A percentile compares a stretch with the other conserved stretches of the same genome.
phyloP scores from a whole-genome alignment of 2,329 filamentous ascomycete species.

The Venturia effusa region DNA sequence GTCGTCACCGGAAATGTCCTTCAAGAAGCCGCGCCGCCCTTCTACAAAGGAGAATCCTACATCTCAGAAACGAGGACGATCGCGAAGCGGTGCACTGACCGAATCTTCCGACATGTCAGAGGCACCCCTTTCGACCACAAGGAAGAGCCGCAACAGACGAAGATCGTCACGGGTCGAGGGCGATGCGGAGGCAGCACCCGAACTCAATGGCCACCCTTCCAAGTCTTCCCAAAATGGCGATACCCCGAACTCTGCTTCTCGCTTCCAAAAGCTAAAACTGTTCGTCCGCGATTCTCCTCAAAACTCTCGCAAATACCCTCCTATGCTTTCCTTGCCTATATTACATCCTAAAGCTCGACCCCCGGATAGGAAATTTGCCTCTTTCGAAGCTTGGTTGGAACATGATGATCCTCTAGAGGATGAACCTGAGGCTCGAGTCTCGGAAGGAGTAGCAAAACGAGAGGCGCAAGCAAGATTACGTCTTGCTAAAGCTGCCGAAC shows the following conservation, averaged over 20 bases:
- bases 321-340: conserved; percentile 19
- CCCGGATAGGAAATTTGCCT: conserved; percentile 34
- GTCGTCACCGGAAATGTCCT: not conserved
- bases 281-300: conserved; percentile 40
- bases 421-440: conserved; percentile 27
- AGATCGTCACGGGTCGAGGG: not conserved
- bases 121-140: not conserved
- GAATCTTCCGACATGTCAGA: not conserved
- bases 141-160: not conserved
- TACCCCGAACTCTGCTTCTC: not conserved
- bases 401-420: conserved; percentile 38
- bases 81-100: not conserved
- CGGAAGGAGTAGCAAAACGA: conserved; percentile 26
- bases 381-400: conserved; percentile 55
- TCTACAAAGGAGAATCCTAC: conserved; percentile 1
- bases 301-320: conserved; percentile 4
- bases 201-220: not conserved
- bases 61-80: not conserved
- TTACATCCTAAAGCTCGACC: conserved; percentile 42
- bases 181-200: not conserved
- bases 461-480: conserved; percentile 62
- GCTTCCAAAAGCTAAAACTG: conserved; percentile 30
- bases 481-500: conserved; percentile 61
- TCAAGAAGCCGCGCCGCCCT: not conserved
- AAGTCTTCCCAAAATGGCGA: not conserved